Conservation (phyloP, 2,329 filamentous ascomycete genomes). For the Alternaria sp. region DNA sequence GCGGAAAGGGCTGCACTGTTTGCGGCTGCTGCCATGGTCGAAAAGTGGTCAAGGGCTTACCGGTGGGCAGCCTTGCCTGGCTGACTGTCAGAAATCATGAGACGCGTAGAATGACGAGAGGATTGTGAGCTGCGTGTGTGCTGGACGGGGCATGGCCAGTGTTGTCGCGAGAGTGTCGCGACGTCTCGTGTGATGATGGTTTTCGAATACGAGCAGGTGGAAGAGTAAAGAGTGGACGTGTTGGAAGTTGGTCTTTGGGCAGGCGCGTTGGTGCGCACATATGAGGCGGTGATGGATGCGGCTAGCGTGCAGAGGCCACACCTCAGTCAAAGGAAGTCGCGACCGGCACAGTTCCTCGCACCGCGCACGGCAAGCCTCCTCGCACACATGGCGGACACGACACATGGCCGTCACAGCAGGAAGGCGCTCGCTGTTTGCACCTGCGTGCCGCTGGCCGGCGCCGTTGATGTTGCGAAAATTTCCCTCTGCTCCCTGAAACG, state of each 20-base stretch:
- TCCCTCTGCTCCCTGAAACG: conserved; percentile 42
- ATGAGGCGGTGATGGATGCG: conserved; percentile 34
- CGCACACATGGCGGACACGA: neutral
- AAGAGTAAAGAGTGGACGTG: neutral
- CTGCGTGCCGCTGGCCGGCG: conserved; percentile 23
- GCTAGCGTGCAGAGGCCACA: conserved; percentile 36
- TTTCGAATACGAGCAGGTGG: neutral
- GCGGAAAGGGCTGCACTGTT: conserved; percentile 14
- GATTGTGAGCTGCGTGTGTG: neutral
- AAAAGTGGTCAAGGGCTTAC: conserved; percentile 21
- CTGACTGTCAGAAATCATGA: conserved; percentile 27
- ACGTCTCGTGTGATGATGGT: conserved; percentile 8
- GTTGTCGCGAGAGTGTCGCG: neutral
- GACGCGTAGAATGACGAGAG: conserved; percentile 6
- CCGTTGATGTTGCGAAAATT: conserved; percentile 41
- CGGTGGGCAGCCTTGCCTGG: conserved; percentile 27
- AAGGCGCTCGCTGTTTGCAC: neutral
- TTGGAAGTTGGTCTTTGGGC: conserved; percentile 18
- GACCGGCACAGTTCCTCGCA: conserved; percentile 13
- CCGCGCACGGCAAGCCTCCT: conserved; percentile 4
- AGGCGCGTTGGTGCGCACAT: conserved; percentile 21
- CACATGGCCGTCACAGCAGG: neutral
- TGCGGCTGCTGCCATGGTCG: conserved; percentile 16
- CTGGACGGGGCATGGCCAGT: neutral
- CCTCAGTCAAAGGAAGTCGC: conserved; percentile 27